Base-by-base conservation (phyloP, 2,329 filamentous ascomycete species). In the Colletotrichum kahawae region DNA sequence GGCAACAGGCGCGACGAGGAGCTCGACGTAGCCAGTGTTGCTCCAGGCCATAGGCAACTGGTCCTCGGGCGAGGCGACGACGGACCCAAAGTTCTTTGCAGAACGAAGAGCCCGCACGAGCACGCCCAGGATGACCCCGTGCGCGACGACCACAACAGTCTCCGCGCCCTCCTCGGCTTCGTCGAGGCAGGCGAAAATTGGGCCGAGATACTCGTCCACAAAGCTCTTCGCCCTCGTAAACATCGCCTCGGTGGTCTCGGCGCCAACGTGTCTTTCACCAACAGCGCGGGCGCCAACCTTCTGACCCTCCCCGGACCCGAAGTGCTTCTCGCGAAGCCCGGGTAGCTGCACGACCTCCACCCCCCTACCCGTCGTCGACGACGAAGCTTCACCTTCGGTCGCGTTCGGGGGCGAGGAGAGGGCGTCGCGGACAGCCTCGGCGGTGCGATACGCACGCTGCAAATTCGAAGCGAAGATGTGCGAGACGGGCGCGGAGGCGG, bases 391-490 rank as follows among this genome's bases (percentile, higher is more conserved):
- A 51, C 43, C 51, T 43, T 31, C 78, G 64, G 56, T 48, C 24
- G 34, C 14, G 21, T 2, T 51, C n/a, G 62, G 29, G 12, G n/a
- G 27, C 16, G 16, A 7, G 12, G 56, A 33, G 81, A 93, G 92
- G 29, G 91, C 90, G 38, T 90, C 85, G 51, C 89, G 87, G 66
- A 97, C 87, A 21, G 92, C 90, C 78, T 91, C 87, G 0, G 94
- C 95, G 1, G 95, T 97, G 78, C 90, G 91, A 62, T 86, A 88
- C 1, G 95, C 95, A 71, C 96, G 91, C 77, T 93, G 91, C 7
- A 98, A 89, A 78, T 95, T 92, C 8, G 95, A 98, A 2, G 95
- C 90, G 83, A 95, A 97, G 75, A 97, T 85, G 76, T 92, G 89
- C n/a, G 87, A 89, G 78, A 95, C 79, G 77, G 21, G 80, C 79